Base-by-base conservation (phyloP, 2,329 filamentous ascomycete species). In the Aspergillus caelatus region DNA sequence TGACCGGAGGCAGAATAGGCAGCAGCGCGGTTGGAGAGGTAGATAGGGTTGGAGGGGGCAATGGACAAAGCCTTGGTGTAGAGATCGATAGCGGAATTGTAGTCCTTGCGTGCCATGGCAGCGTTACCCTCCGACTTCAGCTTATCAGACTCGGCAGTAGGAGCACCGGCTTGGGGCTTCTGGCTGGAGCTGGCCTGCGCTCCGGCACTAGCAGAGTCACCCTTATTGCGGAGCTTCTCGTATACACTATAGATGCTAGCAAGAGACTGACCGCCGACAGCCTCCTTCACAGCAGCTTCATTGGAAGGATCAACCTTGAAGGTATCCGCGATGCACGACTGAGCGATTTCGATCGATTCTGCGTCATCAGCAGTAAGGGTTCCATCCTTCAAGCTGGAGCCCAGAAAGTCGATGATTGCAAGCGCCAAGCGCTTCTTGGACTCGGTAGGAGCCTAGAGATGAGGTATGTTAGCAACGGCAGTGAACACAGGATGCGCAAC, bases 11-110 rank as follows among this genome's bases (percentile, higher is more conserved):
- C 94, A 32, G 90, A 93, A 85, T 96, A 92, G 7, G 95, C 95
- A 54, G 95, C 95, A 12, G 95, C 95, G 70, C 95, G 93, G 87
- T 99, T 99, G 67, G 93, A 97, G 46, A 99, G 90, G 85, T 95
- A 99, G 80, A 99, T 95, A 45, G 94, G 92, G 82, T 99, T 98
- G 69, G 87, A 84, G 1, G 95, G 93, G 70, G 92, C 82, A 59
- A 97, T 84, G 61, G 87, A 85, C 30, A 99, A 88, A 4, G 95
- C 95, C 79, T 94, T 86, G 30, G 92, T 92, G 85, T 99, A 99
- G 70, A 91, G 84, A 71, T 92, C 89, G 76, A 98, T 93, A 66
- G 95, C 95, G 48, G 82, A 74, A 53, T 84, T 73, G 83, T 97
- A 97, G 80, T 98, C 93, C 83, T 97, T 97, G 78, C 91, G 88